Percentiles rank a stretch among this genome's conserved stretches.
Evolutionary conservation across 257 asterid species (phyloP).

Genomic region (Solanum bulbocastanum): DNA sequence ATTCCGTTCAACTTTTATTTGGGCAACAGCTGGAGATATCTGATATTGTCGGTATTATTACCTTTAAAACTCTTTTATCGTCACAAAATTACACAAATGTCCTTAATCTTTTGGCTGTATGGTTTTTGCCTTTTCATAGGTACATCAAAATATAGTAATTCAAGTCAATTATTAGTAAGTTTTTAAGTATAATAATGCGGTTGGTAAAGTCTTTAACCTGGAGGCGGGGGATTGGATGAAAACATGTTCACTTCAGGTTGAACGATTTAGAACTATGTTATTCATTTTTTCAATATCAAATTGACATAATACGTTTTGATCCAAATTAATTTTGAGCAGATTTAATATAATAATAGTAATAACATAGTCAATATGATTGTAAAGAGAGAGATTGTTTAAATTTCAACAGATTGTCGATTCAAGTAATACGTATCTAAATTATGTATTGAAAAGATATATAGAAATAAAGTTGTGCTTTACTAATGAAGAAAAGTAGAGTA

Average conservation of each 20-base stretch:
- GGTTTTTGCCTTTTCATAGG: background rate
- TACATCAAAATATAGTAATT: background rate
- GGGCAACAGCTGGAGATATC: conserved; percentile 30
- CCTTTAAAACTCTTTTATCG: background rate
- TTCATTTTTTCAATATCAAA: background rate
- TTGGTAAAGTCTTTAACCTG: background rate
- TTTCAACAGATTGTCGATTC: too few relatives aligned
- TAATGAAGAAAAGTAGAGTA: too few relatives aligned
- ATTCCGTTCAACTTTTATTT: conserved; percentile 7
- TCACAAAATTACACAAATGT: background rate
- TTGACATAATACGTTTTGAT: background rate
- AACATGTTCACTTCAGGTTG: background rate
- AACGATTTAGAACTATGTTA: background rate
- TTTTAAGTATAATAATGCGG: background rate
- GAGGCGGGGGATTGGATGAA: background rate
- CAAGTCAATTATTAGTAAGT: background rate
- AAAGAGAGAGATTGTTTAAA: too few relatives aligned
- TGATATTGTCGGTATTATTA: conserved; percentile 6
- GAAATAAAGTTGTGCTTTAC: too few relatives aligned
- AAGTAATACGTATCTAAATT: too few relatives aligned
- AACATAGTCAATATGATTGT: too few relatives aligned
- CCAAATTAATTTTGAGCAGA: background rate
- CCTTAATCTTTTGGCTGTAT: background rate
- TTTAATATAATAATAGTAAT: background rate
- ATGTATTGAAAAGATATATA: too few relatives aligned